Evolutionary conservation across 1,284 basidiomycete species (phyloP).

Genomic region (Grifola frondosa): DNA sequence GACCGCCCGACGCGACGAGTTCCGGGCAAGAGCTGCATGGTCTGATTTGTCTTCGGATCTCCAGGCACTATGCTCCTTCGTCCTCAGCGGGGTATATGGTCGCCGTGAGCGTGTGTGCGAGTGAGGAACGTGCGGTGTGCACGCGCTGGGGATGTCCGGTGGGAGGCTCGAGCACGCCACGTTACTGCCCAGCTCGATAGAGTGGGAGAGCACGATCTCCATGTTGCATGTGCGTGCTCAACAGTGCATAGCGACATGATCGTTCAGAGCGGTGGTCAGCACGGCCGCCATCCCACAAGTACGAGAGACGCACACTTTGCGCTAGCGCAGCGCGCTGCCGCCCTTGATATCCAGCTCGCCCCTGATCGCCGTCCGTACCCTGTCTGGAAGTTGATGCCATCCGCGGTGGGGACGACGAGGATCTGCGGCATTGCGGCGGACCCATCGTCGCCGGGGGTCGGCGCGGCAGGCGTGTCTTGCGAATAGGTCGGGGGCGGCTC

Average conservation of each 20-base stretch:
- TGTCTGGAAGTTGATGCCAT: constrained; percentile 76
- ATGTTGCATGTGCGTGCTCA: constrained; percentile 56
- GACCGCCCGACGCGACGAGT: constrained; percentile 39
- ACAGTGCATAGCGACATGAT: constrained; percentile 65
- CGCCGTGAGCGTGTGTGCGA: constrained; percentile 66
- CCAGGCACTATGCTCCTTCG: too few relatives aligned
- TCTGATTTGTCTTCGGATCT: too few relatives aligned
- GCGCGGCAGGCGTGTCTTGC: constrained; percentile 32
- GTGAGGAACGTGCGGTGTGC: constrained; percentile 64
- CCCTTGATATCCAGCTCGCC: constrained; percentile 82
- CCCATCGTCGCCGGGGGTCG: background rate
- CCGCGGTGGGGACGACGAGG: constrained; percentile 63
- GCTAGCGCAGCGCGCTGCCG: constrained; percentile 54
- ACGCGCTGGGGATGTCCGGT: constrained; percentile 73
- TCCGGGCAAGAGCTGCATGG: too few relatives aligned
- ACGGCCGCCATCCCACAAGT: too few relatives aligned
- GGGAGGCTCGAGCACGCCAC: constrained; percentile 62
- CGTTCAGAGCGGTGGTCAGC: too few relatives aligned
- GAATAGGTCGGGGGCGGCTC: constrained; percentile 45
- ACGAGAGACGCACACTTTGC: too few relatives aligned
- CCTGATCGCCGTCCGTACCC: constrained; percentile 77
- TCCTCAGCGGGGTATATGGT: constrained; percentile 54
- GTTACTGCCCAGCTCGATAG: constrained; percentile 29
- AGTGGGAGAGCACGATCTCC: constrained; percentile 52
- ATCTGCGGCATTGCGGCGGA: constrained; percentile 56